Base-by-base conservation (phyloP, 768 basidiomycete genomes). In the Gloeophyllum trabeum region DNA sequence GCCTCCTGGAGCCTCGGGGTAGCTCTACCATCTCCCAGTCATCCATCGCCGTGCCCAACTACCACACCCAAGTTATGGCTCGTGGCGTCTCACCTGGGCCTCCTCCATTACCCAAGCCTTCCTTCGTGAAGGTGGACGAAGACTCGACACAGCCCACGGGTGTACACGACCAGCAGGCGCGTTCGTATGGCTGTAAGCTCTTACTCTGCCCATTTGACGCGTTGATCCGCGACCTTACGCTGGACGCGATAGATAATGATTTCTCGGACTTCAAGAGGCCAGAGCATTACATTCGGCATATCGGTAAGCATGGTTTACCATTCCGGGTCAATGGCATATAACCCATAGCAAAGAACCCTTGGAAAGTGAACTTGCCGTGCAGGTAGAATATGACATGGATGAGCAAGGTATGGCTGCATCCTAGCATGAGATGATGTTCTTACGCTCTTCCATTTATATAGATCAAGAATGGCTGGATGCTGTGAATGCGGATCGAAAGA, bases 331-430 rank as follows among this genome's bases (percentile, higher is more conserved):
- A 36, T 41, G 24, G n/a, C 23, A 23, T 34, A 42, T 40, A 54
- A 45, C 49, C 21, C 34, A 18, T 44, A 44, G 43, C 21, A 19
- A 54, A 89, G 92, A 96, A 53, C 94, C 94, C 0, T 66, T 96
- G 49, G 94, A 99, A 57, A 79, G 76, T 37, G 96, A 99, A 49
- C 75, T 98, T 14, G 83, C 84, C 5, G 75, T 77, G 28, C 91
- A 94, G 51, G 94, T 99, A 19, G 96, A 98, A 60, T 99, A 99
- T 67, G 96, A 98, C 56, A 98, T 99, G 92, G 96, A 98, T 55
- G 96, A 97, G 56, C 93, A 97, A 76, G 93, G 91, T 84, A 26
- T 16, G 67, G 52, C 16, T 7, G 3, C 24, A 21, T n/a, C 3
- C 22, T 5, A 3, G 16, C 12, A 35, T 35, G 24, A 4, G 14